Base-by-base conservation (phyloP, 352 stramenopile genomes). In the Globisporangium sylvaticum region DNA sequence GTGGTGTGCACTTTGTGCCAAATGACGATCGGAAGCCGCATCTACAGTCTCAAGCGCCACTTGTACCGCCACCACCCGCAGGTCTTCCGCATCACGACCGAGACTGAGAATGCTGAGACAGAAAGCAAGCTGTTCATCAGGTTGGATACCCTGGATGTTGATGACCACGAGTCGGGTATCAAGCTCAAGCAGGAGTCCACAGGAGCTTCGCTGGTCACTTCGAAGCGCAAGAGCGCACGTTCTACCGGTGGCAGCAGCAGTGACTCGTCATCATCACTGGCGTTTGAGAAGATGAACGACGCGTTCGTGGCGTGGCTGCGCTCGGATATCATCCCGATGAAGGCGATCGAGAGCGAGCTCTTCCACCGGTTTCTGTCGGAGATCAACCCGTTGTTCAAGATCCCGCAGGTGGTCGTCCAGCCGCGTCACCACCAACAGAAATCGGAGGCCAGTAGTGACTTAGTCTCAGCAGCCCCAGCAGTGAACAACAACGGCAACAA, bases 1-100 rank as follows among this genome's bases (percentile, higher is more conserved):
- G 68, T 84, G 15, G 70, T 75, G 34, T 85, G 79, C 63, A 85
- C 79, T 8, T 37, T 85, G n/a, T 85, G 79, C 37, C 68, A 82
- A 66, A 62, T 76, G 62, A 72, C 64, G 24, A 83, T 87, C 48
- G 73, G 79, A 42, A 83, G 77, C 15, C 55, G 79, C 18, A 70
- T 74, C 14, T 85, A 79, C 68, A 83, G 67, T 24, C 71, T 87
- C 48, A 84, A 84, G 69, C 61, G 79, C 12, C 79, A 87, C 54
- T 63, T 85, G 29, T 80, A 75, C 32, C 73, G 77, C 7, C 71
- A 87, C 54, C 77, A 87, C 39, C 71, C 67, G 32, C 65, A 79
- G 34, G 75, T 87, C 20, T 87, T 87, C 44, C 71, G 75, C 18
- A 65, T 81, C 27, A 10, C 48, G 8, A 58, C 10, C 20, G 24